Conservation (phyloP, 345 rosid genomes). For the Syzygium oleosum region DNA sequence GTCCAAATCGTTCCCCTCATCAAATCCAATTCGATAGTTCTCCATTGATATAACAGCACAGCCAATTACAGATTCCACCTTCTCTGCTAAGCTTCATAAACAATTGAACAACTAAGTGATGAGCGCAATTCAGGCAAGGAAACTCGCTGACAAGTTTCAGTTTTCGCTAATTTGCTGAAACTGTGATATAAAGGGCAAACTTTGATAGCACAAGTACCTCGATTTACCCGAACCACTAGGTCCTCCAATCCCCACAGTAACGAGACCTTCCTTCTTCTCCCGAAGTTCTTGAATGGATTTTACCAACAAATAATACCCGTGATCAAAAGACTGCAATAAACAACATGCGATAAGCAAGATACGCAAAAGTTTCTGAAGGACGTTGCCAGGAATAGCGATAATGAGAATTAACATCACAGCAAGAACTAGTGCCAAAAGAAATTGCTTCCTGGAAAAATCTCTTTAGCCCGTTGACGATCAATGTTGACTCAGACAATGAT, state of each 20-base stretch:
- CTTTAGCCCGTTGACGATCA: background rate
- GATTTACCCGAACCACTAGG: conserved; percentile 99
- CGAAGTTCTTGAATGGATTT: conserved; percentile 97
- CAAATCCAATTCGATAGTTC: conserved; percentile 69
- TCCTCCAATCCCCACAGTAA: conserved; percentile 94
- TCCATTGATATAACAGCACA: conserved; percentile 98
- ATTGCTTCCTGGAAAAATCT: background rate
- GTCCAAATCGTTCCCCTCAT: conserved; percentile 84
- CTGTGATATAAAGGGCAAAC: background rate
- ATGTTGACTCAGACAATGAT: background rate
- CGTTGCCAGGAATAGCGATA: background rate
- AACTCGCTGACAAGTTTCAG: background rate
- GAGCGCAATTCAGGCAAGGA: background rate
- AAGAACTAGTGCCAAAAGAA: background rate
- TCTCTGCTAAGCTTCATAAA: conserved; percentile 85
- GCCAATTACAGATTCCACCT: conserved; percentile 94
- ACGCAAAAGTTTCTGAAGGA: background rate
- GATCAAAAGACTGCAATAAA: conserved; percentile 75
- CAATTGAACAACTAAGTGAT: background rate
- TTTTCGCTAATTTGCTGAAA: background rate
- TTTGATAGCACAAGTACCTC: conserved; percentile 33
- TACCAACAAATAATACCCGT: conserved; percentile 76
- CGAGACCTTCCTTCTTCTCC: conserved; percentile 82
- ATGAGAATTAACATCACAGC: background rate
- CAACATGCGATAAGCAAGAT: background rate